A percentile compares a stretch with the other conserved stretches of the same genome.
phyloP scores from a whole-genome alignment of 257 asterid species.

The Solanum bukasovii region DNA sequence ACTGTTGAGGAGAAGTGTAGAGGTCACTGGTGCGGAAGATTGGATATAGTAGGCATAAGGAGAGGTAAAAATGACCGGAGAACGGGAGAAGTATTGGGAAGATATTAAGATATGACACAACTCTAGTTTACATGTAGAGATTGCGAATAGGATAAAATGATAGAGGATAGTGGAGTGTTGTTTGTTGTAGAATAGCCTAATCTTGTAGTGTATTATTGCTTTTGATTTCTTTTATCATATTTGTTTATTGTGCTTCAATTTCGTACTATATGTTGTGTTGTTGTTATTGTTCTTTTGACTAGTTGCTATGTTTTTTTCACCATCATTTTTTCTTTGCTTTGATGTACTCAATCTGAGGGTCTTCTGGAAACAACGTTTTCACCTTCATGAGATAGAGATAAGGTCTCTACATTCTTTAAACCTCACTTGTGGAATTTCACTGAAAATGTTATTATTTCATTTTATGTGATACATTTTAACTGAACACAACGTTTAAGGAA shows the following conservation, averaged over 20 bases:
- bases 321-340: background rate
- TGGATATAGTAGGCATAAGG: background rate
- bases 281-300: background rate
- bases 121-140: background rate
- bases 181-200: background rate
- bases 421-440: background rate
- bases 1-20: background rate
- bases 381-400: background rate
- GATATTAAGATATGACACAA: too few species aligned
- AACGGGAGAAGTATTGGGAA: background rate
- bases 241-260: background rate
- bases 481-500: background rate
- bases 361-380: too few species aligned
- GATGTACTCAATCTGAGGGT: background rate
- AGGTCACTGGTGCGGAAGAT: background rate
- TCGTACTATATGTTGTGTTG: background rate
- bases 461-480: background rate
- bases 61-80: too few species aligned
- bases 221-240: background rate
- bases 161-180: background rate
- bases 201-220: background rate
- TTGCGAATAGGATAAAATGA: background rate
- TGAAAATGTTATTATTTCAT: accelerated
- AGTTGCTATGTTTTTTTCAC: too few species aligned
- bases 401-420: accelerated